These are phyloP conservation scores for Lactarius vividus DNA, from an alignment of 768 basidiomycete species.

Conservation along the genomic window DNA sequence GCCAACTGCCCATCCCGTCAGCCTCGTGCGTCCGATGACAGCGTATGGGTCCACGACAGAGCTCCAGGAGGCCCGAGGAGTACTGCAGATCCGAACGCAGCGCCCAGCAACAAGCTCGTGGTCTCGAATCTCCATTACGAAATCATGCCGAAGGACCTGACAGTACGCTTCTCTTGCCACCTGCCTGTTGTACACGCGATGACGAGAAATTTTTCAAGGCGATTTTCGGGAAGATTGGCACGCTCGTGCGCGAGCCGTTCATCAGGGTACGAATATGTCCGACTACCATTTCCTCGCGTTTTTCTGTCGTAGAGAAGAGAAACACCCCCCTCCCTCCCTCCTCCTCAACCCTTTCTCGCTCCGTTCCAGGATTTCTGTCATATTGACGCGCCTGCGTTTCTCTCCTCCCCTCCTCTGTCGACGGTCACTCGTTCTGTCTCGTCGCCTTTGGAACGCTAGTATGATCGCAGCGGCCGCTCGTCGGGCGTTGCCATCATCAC, in stretches of 20 bases:
- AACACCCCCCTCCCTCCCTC: conserved; percentile 31
- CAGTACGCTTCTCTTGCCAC: conserved; percentile 47
- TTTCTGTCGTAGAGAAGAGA: conserved; percentile 58
- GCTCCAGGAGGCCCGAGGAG: conserved; percentile 13
- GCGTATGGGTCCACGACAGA: conserved; percentile 22
- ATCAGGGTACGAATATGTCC: conserved; percentile 82
- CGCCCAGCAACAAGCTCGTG: conserved; percentile 45
- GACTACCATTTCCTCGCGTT: conserved; percentile 45
- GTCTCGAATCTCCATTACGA: conserved; percentile 93
- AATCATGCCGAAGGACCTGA: conserved; percentile 82
- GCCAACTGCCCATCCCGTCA: conserved; percentile 8
- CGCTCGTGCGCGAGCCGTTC: conserved; percentile 86
- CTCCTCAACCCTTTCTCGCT: conserved; percentile 38
- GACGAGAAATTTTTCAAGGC: conserved; percentile 42
- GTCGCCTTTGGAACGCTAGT: conserved; percentile 57
- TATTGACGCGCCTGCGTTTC: conserved; percentile 27
- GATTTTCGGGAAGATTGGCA: conserved; percentile 91
- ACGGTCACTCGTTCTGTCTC: conserved; percentile 34
- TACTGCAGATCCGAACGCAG: background rate
- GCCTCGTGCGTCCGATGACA: conserved; percentile 22
- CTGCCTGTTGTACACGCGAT: conserved; percentile 8
- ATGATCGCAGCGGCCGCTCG: conserved; percentile 94
- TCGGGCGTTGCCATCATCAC: conserved; percentile 76
- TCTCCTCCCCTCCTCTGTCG: background rate
- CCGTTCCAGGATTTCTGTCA: conserved; percentile 32